phyloP scores from a whole-genome alignment of 176 grass and related monocot species.

The Aechmea fasciata region DNA sequence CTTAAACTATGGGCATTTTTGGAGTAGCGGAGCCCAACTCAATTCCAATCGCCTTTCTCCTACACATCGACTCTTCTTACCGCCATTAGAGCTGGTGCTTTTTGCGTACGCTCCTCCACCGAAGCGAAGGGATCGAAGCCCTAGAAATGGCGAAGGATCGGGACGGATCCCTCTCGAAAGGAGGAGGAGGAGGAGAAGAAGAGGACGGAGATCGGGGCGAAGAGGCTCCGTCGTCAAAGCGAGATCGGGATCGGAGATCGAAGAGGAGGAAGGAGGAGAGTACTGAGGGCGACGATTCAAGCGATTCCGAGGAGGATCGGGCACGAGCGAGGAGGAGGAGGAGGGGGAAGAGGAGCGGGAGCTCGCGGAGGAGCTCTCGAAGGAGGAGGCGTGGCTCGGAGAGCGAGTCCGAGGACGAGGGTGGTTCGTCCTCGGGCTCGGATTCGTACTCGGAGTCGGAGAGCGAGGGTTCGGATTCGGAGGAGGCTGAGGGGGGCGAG shows the following conservation, averaged over 20 bases:
- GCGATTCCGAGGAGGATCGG: slow-evolving; percentile 37
- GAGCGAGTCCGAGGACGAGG: slow-evolving; percentile 34
- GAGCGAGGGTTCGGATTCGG: slow-evolving; percentile 10
- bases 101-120: neutral
- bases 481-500: slow-evolving; percentile 31
- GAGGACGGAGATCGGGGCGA: neutral
- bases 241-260: slow-evolving; percentile 27
- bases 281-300: slow-evolving; percentile 26
- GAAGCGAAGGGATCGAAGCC: neutral
- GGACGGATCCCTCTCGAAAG: slow-evolving; percentile 3
- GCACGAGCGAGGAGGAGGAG: slow-evolving; percentile 50
- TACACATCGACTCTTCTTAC: no score
- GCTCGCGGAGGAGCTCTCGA: slow-evolving; percentile 40
- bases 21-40: no score
- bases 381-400: slow-evolving; percentile 26
- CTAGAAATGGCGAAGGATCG: slow-evolving; percentile 21
- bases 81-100: no score
- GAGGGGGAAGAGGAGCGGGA: slow-evolving; percentile 36
- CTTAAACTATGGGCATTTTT: no score
- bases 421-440: slow-evolving; percentile 51
- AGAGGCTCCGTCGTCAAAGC: slow-evolving; percentile 8
- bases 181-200: neutral
- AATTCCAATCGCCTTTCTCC: no score
- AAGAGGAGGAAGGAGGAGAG: slow-evolving; percentile 33
- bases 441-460: slow-evolving; percentile 45